phyloP scores from a whole-genome alignment of 2,329 filamentous ascomycete genomes.

The Seiridium unicorne region DNA sequence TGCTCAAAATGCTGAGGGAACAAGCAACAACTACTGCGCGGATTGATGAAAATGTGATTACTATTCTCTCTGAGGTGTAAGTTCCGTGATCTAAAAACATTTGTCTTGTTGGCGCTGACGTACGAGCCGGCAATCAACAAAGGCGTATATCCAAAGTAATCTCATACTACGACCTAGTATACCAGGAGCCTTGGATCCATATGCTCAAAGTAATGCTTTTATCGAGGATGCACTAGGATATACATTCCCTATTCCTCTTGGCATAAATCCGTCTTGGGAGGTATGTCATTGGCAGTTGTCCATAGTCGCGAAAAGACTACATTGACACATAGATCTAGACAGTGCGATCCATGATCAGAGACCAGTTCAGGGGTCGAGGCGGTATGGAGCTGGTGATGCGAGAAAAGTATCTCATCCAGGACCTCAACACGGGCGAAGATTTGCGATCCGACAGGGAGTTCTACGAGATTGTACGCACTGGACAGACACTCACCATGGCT shows the following conservation, averaged over 20 bases:
- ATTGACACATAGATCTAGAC: neutral
- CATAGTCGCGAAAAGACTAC: neutral
- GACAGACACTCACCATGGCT: neutral
- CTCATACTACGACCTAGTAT: neutral
- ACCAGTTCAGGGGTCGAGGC: neutral
- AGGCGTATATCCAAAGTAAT: neutral
- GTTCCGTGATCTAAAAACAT: neutral
- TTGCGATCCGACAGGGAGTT: neutral
- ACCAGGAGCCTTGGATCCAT: neutral
- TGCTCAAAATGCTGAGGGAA: neutral
- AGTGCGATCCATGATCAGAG: neutral
- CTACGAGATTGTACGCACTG: neutral
- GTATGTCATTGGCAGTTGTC: neutral
- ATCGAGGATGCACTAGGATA: slow-evolving; percentile 4
- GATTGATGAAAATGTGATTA: neutral
- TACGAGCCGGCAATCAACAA: neutral
- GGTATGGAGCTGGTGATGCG: neutral
- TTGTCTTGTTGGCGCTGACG: too few species aligned
- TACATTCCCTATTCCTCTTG: neutral
- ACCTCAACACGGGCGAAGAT: neutral
- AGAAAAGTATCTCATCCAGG: neutral
- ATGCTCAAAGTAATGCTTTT: neutral
- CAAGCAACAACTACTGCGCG: neutral
- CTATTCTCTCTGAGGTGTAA: neutral
- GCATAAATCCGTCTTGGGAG: slow-evolving; percentile 1